Conservation (phyloP, 129 eudicot genomes). For the Artemisia tridentata region DNA sequence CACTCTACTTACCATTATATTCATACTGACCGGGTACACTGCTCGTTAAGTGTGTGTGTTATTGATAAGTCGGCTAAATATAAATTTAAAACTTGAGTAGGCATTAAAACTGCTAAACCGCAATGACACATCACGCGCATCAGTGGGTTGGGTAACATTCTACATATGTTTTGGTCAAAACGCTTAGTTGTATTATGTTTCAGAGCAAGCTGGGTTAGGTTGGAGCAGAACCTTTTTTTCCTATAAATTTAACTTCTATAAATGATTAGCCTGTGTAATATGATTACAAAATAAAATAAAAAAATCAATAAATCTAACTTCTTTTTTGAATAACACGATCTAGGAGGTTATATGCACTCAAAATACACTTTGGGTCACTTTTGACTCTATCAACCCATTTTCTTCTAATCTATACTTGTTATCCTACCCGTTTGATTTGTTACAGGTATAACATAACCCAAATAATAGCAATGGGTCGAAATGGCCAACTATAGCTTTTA, state of each 20-base stretch:
- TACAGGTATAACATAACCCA: neutral
- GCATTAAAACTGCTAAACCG: too few species aligned
- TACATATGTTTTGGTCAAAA: neutral
- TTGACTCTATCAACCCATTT: too few species aligned
- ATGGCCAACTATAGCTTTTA: neutral
- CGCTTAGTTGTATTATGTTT: neutral
- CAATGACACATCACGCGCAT: too few species aligned
- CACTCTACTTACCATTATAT: too few species aligned
- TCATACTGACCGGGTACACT: too few species aligned
- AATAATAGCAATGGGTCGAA: neutral
- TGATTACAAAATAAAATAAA: neutral
- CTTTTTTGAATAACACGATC: neutral
- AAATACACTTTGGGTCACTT: neutral
- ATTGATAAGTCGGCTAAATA: too few species aligned
- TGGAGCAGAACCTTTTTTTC: neutral
- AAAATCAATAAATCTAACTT: neutral
- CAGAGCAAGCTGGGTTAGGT: neutral
- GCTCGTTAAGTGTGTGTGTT: too few species aligned
- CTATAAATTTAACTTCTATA: neutral
- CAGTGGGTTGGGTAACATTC: neutral
- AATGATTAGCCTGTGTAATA: neutral
- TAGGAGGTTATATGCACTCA: neutral
- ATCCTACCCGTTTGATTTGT: neutral
- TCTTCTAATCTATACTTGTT: neutral
- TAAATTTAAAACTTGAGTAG: too few species aligned